Percentiles rank a stretch among this genome's conserved stretches.
phyloP scores from a whole-genome alignment of 257 asterid genomes.

The Solanum tarijense region DNA sequence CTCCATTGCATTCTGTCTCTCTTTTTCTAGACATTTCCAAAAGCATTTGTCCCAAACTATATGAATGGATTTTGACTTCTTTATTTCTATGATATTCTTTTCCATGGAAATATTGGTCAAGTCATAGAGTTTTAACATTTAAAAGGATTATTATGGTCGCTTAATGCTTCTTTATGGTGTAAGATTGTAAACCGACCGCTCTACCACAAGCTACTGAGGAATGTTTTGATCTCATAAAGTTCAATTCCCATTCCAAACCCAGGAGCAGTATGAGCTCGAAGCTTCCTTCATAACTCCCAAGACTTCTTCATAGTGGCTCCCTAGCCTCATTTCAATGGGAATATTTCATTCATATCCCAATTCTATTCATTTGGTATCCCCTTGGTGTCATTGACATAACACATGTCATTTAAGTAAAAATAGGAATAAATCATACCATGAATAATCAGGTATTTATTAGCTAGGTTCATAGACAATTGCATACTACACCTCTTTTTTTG shows the following conservation, averaged over 20 bases:
- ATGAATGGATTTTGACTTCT: slow-evolving; percentile 4
- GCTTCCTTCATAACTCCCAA: too few relatives aligned
- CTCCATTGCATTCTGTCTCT: slow-evolving; percentile 8
- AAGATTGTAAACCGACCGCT: background rate
- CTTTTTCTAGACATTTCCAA: slow-evolving; percentile 33
- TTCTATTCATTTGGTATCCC: too few relatives aligned
- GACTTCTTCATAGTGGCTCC: too few relatives aligned
- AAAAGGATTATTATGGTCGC: background rate
- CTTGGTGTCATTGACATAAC: too few relatives aligned
- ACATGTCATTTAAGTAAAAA: too few relatives aligned
- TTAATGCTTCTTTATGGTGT: background rate
- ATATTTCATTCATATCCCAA: too few relatives aligned
- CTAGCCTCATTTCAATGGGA: too few relatives aligned
- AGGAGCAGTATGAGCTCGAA: too few relatives aligned
- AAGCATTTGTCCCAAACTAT: slow-evolving; percentile 21
- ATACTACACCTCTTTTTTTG: background rate
- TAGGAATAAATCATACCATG: background rate
- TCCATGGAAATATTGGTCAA: background rate
- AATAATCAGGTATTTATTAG: background rate
- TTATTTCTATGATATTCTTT: background rate
- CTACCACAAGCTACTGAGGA: background rate
- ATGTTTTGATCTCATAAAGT: background rate
- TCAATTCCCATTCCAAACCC: background rate
- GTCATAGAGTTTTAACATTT: background rate
- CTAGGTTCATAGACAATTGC: background rate